Conservation (phyloP, 2,329 filamentous ascomycete genomes). For the Cytospora schulzeri region DNA sequence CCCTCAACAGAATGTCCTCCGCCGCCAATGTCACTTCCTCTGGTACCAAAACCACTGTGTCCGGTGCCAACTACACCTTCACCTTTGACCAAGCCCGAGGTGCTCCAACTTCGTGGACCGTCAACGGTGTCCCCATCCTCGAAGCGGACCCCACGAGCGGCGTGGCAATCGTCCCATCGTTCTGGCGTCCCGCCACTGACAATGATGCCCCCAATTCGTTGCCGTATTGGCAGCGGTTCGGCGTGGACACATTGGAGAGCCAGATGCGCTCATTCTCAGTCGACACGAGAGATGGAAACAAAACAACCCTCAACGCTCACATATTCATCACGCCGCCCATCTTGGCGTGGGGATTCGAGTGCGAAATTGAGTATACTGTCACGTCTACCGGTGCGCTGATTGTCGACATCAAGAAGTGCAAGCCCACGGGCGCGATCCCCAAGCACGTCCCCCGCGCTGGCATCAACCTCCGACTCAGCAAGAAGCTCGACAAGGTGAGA, state of each 20-base stretch:
- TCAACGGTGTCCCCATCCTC: slow-evolving; percentile 40
- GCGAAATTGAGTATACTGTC: slow-evolving; percentile 55
- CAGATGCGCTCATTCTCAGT: slow-evolving; percentile 47
- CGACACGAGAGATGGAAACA: slow-evolving; percentile 32
- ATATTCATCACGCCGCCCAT: slow-evolving; percentile 60
- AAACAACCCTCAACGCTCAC: slow-evolving; percentile 44
- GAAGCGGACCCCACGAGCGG: slow-evolving; percentile 39
- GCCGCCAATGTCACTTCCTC: slow-evolving; percentile 33
- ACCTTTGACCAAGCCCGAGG: slow-evolving; percentile 50
- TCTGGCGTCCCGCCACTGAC: slow-evolving; percentile 68
- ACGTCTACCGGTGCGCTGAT: slow-evolving; percentile 45
- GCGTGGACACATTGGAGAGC: slow-evolving; percentile 49
- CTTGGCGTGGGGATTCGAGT: slow-evolving; percentile 60
- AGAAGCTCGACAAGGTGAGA: slow-evolving; percentile 47
- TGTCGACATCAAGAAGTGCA: slow-evolving; percentile 47
- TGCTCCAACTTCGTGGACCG: slow-evolving; percentile 45
- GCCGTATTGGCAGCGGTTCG: slow-evolving; percentile 59
- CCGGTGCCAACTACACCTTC: slow-evolving; percentile 41
- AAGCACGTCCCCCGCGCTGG: slow-evolving; percentile 63
- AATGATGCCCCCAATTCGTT: slow-evolving; percentile 60
- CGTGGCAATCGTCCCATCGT: slow-evolving; percentile 47
- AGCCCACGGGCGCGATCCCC: slow-evolving; percentile 52
- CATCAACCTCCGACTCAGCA: slow-evolving; percentile 55
- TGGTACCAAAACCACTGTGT: slow-evolving; percentile 34
- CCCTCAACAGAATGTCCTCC: slow-evolving; percentile 25